A percentile compares a stretch with the other conserved stretches of the same genome.
Evolutionary conservation across 208 protist genomes (phyloP).

Genomic region (Vickermania spadyakhi): DNA sequence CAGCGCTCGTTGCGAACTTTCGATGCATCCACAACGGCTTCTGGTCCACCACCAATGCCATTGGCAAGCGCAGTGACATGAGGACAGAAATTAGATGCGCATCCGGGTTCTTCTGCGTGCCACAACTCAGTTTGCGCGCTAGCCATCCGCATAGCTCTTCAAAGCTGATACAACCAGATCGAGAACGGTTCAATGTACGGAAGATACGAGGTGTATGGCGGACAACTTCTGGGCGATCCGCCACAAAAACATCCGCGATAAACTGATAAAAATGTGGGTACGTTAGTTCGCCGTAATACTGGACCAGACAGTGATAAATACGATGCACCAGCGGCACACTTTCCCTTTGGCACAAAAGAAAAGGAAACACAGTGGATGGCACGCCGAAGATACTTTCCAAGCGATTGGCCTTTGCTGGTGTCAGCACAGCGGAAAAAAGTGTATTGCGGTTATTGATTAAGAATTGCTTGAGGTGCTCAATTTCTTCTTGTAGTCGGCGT

Average conservation of each 20-base stretch:
- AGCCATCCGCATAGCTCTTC: conserved; percentile 84
- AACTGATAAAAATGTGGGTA: conserved; percentile 57
- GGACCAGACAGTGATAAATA: conserved; percentile 38
- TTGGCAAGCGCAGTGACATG: conserved; percentile 70
- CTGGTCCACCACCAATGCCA: conserved; percentile 45
- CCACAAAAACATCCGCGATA: conserved; percentile 47
- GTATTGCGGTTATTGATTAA: conserved; percentile 58
- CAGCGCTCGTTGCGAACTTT: conserved; percentile 35
- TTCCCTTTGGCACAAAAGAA: conserved; percentile 65
- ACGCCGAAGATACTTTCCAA: conserved; percentile 83
- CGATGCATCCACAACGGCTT: conserved; percentile 41
- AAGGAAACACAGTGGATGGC: conserved; percentile 77
- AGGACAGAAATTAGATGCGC: conserved; percentile 52
- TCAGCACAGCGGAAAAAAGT: conserved; percentile 64
- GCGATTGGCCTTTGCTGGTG: conserved; percentile 48
- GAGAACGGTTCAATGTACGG: conserved; percentile 65
- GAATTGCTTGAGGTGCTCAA: conserved; percentile 63
- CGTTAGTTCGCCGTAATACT: conserved; percentile 47
- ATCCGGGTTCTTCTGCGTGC: conserved; percentile 47
- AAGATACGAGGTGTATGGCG: conserved; percentile 74
- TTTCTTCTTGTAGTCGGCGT: conserved; percentile 50
- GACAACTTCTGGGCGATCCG: conserved; percentile 48
- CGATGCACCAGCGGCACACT: conserved; percentile 58
- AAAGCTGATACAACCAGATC: conserved; percentile 64
- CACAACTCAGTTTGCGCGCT: conserved; percentile 71